These are phyloP conservation scores for Cladosporium halotolerans DNA, from an alignment of 2,329 filamentous ascomycete genomes.

Conservation along the genomic window DNA sequence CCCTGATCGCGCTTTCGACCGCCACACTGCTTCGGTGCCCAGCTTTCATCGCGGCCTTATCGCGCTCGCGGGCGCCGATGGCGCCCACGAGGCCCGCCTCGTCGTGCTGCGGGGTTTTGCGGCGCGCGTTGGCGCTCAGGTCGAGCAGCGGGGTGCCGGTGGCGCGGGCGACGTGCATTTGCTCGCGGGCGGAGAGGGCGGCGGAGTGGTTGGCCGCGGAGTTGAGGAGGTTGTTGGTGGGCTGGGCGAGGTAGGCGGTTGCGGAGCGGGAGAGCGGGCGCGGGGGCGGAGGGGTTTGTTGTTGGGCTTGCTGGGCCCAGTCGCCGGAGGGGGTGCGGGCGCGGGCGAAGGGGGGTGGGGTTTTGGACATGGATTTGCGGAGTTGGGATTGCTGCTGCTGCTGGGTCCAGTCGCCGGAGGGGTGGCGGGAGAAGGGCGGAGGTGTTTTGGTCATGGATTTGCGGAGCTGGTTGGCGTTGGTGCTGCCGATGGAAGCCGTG, in stretches of 20 bases:
- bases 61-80: slow-evolving; percentile 72
- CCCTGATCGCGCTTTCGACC: slow-evolving; percentile 62
- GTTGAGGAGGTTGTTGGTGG: slow-evolving; percentile 38
- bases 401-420: slow-evolving; percentile 40
- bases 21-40: slow-evolving; percentile 58
- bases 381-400: slow-evolving; percentile 17
- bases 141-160: slow-evolving; percentile 72
- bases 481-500: slow-evolving; percentile 18
- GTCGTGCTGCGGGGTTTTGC: slow-evolving; percentile 25
- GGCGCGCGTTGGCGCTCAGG: slow-evolving; percentile 48
- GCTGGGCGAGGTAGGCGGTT: slow-evolving; percentile 19
- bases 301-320: slow-evolving; percentile 29
- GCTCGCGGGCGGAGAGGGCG: slow-evolving; percentile 76
- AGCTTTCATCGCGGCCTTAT: slow-evolving; percentile 65
- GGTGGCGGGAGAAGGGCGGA: slow-evolving; percentile 38
- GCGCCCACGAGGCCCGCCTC: slow-evolving; percentile 60
- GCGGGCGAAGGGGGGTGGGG: slow-evolving; percentile 39
- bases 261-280: slow-evolving; percentile 28
- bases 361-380: slow-evolving; percentile 24
- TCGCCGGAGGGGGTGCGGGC: slow-evolving; percentile 36
- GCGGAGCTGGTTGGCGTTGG: slow-evolving; percentile 16
- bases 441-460: slow-evolving; percentile 30
- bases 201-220: slow-evolving; percentile 18
- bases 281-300: slow-evolving; percentile 24
- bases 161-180: slow-evolving; percentile 77